Conservation (phyloP, 2,329 filamentous ascomycete species). For the Mycocentrospora acerina region DNA sequence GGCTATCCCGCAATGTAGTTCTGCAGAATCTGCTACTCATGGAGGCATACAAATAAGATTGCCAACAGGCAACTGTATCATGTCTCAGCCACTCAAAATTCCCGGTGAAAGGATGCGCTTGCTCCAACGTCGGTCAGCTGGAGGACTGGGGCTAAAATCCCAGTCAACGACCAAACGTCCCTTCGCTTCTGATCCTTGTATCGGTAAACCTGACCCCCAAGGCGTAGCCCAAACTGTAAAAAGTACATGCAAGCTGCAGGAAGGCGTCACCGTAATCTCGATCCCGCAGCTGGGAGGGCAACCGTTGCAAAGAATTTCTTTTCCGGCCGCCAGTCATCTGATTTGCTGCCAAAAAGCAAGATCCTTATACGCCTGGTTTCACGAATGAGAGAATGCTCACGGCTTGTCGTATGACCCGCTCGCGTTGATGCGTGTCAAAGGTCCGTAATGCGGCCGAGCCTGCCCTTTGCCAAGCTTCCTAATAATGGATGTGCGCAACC, state of each 20-base stretch:
- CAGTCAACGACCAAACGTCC: constrained; percentile 13
- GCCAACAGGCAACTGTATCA: constrained; percentile 14
- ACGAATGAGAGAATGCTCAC: constrained; percentile 17
- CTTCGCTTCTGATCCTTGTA: constrained; percentile 12
- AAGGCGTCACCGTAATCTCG: constrained; percentile 25
- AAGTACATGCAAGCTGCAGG: constrained; percentile 7
- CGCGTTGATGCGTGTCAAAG: constrained; percentile 17
- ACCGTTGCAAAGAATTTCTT: constrained; percentile 21
- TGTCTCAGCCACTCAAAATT: constrained; percentile 20
- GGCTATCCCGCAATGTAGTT: constrained; percentile 9
- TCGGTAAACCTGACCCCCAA: constrained; percentile 11
- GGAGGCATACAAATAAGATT: constrained; percentile 14
- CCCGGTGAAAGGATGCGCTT: constrained; percentile 6
- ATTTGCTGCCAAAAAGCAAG: constrained; percentile 19
- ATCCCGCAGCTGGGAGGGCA: constrained; percentile 12
- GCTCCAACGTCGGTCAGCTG: constrained; percentile 19
- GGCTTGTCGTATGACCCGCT: constrained; percentile 6
- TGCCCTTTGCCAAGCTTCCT: constrained; percentile 2
- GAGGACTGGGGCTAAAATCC: constrained; percentile 13
- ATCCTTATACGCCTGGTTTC: not conserved
- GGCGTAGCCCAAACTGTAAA: constrained; percentile 6
- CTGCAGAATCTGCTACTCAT: constrained; percentile 6
- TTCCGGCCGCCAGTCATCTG: constrained; percentile 26
- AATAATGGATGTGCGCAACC: constrained; percentile 3
- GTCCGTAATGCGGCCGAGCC: constrained; percentile 5